phyloP scores from a whole-genome alignment of 345 rosid genomes.

The Sonneratia caseolaris region DNA sequence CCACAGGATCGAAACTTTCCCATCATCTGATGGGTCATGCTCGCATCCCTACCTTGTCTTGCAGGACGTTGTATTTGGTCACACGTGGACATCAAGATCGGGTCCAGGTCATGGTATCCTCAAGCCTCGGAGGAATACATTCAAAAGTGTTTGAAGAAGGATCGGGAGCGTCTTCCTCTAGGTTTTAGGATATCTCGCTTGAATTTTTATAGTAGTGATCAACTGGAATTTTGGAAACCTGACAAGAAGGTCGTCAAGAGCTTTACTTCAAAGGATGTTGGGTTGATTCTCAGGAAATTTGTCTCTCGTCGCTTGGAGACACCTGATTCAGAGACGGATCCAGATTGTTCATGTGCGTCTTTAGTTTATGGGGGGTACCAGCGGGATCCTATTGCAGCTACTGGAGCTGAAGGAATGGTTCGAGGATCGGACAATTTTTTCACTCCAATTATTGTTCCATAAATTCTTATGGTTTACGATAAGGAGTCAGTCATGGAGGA shows the following conservation, averaged over 20 bases:
- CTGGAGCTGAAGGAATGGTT: conserved; percentile 86
- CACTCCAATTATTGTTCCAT: conserved; percentile 78
- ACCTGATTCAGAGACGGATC: conserved; percentile 13
- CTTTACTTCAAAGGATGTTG: conserved; percentile 37
- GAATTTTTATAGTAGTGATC: conserved; percentile 32
- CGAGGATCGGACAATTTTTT: conserved; percentile 70
- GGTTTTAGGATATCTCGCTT: conserved; percentile 86
- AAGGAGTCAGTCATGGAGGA: conserved; percentile 36
- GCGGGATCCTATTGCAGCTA: conserved; percentile 62
- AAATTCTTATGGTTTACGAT: conserved; percentile 44
- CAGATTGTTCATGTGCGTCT: conserved; percentile 53
- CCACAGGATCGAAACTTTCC: conserved; percentile 55
- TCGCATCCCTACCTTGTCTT: conserved; percentile 51
- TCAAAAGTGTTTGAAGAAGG: conserved; percentile 55
- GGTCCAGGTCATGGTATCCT: conserved; percentile 94
- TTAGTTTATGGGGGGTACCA: conserved; percentile 46
- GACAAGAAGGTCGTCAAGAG: conserved; percentile 36
- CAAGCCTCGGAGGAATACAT: conserved; percentile 62
- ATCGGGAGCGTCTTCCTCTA: conserved; percentile 28
- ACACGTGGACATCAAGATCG: conserved; percentile 67
- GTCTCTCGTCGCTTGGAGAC: conserved; percentile 52
- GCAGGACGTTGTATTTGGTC: conserved; percentile 40
- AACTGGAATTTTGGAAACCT: conserved; percentile 58
- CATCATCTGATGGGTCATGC: conserved; percentile 79
- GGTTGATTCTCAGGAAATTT: conserved; percentile 52